phyloP scores from a whole-genome alignment of 768 basidiomycete genomes.

The Kwoniella sp. region DNA sequence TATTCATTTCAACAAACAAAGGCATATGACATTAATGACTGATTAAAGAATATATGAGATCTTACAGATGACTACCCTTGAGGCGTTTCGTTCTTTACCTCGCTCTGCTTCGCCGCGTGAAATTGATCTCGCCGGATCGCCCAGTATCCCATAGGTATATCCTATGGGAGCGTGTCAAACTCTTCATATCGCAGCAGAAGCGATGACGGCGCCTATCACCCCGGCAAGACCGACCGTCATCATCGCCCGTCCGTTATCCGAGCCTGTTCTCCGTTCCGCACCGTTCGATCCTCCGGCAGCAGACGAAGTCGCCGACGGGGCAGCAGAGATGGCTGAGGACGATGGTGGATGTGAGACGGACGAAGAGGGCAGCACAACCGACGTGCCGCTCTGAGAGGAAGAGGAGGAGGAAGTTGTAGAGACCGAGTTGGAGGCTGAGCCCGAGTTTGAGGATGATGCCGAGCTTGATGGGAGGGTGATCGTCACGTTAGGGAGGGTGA shows the following conservation, averaged over 20 bases:
- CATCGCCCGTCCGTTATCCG: conserved; percentile 5
- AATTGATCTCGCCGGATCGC: too few relatives aligned
- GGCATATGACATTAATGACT: too few relatives aligned
- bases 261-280: background rate
- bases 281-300: conserved; percentile 4
- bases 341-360: conserved; percentile 8
- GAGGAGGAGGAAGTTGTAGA: background rate
- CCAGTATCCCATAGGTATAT: too few relatives aligned
- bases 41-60: too few relatives aligned
- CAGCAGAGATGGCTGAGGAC: conserved; percentile 1
- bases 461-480: conserved; percentile 15
- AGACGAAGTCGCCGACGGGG: conserved; percentile 5
- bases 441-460: conserved; percentile 1
- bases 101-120: too few relatives aligned
- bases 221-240: conserved; percentile 18
- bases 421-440: conserved; percentile 1
- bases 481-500: conserved; percentile 21
- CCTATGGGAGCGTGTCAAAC: too few relatives aligned
- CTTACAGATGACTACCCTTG: too few relatives aligned
- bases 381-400: background rate
- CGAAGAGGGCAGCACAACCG: conserved; percentile 8
- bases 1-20: too few relatives aligned
- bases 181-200: conserved; percentile 12
- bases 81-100: too few relatives aligned
- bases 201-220: conserved; percentile 14